These are phyloP conservation scores for Elaeagnus macrophylla DNA, from an alignment of 306 rosid species.

Conservation along the genomic window DNA sequence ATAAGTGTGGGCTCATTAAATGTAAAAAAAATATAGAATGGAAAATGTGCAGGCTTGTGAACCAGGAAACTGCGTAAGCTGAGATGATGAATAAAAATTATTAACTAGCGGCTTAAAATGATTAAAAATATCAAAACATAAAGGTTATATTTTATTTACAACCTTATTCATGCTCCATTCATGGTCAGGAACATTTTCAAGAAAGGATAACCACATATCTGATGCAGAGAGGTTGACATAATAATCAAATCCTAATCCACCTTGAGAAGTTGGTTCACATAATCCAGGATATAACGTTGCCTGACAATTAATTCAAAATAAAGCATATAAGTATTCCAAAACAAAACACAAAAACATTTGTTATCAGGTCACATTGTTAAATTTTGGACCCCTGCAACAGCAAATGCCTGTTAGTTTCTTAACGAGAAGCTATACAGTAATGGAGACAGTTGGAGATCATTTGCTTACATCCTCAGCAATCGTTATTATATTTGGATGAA, in stretches of 20 bases:
- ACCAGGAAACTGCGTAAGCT: constrained; percentile 5
- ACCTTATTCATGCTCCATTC: constrained; percentile 98
- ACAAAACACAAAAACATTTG: neutral
- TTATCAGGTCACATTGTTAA: too few relatives aligned
- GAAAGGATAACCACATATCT: constrained; percentile 82
- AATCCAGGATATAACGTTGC: constrained; percentile 86
- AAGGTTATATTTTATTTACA: neutral
- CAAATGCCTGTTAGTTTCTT: neutral
- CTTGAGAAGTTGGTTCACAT: constrained; percentile 90
- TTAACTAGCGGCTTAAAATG: too few relatives aligned
- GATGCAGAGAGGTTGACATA: constrained; percentile 73
- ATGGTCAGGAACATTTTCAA: constrained; percentile 63
- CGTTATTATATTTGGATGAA: constrained; percentile 76
- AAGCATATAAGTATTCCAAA: neutral
- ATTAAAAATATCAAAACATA: too few relatives aligned
- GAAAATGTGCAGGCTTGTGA: constrained; percentile 7
- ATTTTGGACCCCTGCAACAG: neutral
- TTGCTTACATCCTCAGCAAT: constrained; percentile 86
- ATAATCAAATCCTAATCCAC: constrained; percentile 96
- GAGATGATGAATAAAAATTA: constrained; percentile 7
- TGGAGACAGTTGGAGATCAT: constrained; percentile 3
- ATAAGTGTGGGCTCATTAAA: constrained; percentile 10
- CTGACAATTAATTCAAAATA: constrained; percentile 33
- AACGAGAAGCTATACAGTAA: neutral
- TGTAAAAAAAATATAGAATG: constrained; percentile 11